A percentile compares a stretch with the other conserved stretches of the same genome.
phyloP scores from a whole-genome alignment of 441 rosid genomes.

The Populus hybrid region DNA sequence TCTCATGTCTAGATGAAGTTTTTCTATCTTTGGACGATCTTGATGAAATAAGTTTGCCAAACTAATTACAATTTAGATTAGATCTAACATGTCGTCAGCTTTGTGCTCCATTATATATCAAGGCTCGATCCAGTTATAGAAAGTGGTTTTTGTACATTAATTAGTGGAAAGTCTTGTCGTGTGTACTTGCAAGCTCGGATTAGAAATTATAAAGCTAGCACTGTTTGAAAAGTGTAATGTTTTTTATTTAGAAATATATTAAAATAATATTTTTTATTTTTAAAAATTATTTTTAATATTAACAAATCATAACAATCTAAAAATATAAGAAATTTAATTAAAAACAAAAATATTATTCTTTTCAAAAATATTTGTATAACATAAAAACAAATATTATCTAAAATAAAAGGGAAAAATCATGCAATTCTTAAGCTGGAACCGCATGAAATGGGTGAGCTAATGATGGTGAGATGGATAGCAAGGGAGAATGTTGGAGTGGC shows the following conservation, averaged over 20 bases:
- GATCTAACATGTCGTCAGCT: neutral
- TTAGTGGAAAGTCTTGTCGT: neutral
- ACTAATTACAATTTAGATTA: constrained; percentile 3
- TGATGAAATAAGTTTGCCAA: constrained; percentile 75
- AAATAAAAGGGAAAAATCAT: neutral
- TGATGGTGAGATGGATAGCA: neutral
- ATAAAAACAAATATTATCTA: no score
- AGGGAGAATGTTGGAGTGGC: neutral
- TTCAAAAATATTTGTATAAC: no score
- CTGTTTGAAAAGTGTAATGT: no score
- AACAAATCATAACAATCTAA: fast-evolving
- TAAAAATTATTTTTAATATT: no score
- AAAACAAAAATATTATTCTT: no score
- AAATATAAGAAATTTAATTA: no score
- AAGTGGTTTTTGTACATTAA: neutral
- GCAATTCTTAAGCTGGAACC: neutral
- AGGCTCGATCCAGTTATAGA: neutral
- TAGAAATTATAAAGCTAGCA: no score
- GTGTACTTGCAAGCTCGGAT: no score
- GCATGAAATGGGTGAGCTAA: neutral
- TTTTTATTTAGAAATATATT: fast-evolving
- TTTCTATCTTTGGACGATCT: constrained; percentile 87
- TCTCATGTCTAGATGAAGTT: constrained; percentile 89
- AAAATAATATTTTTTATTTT: no score
- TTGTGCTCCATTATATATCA: neutral